A percentile compares a stretch with the other conserved stretches of the same genome.
Evolutionary conservation across 1,139 yeast genomes (phyloP).

Genomic region (Pichia sp.): DNA sequence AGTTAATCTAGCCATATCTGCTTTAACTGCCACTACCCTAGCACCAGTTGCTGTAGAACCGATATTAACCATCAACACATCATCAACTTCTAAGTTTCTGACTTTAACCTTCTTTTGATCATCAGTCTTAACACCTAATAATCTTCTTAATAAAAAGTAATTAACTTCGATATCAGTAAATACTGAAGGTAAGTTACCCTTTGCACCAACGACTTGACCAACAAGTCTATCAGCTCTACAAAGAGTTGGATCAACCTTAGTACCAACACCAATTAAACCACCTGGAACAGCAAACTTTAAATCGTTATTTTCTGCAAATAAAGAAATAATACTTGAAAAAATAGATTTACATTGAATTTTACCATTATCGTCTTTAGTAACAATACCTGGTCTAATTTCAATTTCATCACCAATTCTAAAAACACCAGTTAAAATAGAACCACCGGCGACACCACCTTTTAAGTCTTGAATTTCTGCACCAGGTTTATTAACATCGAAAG

Average conservation of each 20-base stretch:
- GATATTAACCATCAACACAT: conserved; percentile 96
- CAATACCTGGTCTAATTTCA: conserved; percentile 98
- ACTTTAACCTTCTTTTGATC: conserved; percentile 97
- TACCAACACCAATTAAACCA: conserved; percentile 99
- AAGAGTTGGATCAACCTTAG: conserved; percentile 95
- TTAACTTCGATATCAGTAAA: conserved; percentile 97
- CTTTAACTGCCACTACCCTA: conserved; percentile 94
- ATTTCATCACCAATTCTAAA: conserved; percentile 96
- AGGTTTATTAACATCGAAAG: conserved; percentile 98
- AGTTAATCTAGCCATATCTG: conserved; percentile 98
- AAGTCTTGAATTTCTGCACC: conserved; percentile 96
- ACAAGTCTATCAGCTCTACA: conserved; percentile 99
- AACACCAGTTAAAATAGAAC: conserved; percentile 94
- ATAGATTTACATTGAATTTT: conserved; percentile 95
- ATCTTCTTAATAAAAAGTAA: conserved; percentile 92
- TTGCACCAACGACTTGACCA: conserved; percentile 98
- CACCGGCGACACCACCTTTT: conserved; percentile 99
- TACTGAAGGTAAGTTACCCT: conserved; percentile 90
- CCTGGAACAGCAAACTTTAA: conserved; percentile 99
- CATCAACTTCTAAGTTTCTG: conserved; percentile 87
- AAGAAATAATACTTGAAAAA: conserved; percentile 85
- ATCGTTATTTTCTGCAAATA: conserved; percentile 96
- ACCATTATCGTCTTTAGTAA: conserved; percentile 82
- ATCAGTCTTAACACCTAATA: conserved; percentile 97
- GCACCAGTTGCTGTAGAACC: conserved; percentile 99